phyloP scores from a whole-genome alignment of 2,329 filamentous ascomycete genomes.

The Dryadomyces sulphureus region DNA sequence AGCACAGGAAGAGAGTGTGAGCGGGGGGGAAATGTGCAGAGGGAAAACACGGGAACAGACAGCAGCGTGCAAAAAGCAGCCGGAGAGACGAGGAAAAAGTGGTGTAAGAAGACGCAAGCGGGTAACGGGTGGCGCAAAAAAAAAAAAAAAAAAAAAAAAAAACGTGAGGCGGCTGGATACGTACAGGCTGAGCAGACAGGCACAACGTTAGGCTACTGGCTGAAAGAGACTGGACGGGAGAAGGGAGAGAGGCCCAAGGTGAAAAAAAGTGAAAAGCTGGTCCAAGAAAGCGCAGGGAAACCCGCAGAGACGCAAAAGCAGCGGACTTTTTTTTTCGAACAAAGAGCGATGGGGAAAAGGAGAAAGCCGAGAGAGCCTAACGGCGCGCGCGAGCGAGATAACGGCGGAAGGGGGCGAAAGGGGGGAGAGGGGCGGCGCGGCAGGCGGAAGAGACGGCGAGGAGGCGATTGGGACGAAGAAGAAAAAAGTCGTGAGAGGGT shows the following conservation, averaged over 20 bases:
- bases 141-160: too few relatives aligned
- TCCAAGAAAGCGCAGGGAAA: too few relatives aligned
- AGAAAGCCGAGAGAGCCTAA: background rate
- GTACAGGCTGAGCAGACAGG: background rate
- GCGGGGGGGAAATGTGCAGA: too few relatives aligned
- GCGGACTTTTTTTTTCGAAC: background rate
- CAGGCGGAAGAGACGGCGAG: background rate
- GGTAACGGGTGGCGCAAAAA: too few relatives aligned
- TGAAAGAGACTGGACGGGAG: background rate
- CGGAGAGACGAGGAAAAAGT: too few relatives aligned
- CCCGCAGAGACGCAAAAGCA: background rate
- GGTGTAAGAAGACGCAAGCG: too few relatives aligned
- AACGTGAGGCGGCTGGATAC: too few relatives aligned
- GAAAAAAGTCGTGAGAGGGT: background rate
- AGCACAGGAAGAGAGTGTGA: too few relatives aligned
- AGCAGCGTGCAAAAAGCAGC: too few relatives aligned
- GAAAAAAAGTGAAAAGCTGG: background rate
- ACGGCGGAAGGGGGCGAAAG: background rate
- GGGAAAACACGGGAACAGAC: too few relatives aligned
- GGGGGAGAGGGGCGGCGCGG: background rate
- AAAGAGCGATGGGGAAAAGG: background rate
- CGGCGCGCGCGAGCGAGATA: background rate
- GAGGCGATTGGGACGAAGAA: background rate
- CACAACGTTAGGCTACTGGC: background rate
- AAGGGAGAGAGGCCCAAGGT: too few relatives aligned